Evolutionary conservation across 2,329 filamentous ascomycete genomes (phyloP), one percentile per base, ranked within the genome.

Genomic region (Graphilbum sp.): DNA sequence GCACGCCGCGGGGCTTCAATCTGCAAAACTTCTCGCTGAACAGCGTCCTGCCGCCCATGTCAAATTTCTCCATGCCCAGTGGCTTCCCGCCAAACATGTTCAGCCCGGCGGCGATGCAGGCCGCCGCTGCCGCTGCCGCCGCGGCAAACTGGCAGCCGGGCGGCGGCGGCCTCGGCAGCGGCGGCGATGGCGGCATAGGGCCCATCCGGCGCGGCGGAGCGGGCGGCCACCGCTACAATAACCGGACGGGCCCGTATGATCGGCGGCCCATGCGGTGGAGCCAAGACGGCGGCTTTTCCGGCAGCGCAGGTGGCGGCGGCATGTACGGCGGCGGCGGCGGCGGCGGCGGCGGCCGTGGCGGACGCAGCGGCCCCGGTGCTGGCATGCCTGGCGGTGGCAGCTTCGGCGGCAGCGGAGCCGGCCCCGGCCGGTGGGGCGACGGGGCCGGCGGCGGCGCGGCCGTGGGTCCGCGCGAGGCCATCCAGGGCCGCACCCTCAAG

Each of bases 1-100:
- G 88, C 34, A 95, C 88, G 6, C 88, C 88, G 27, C 79, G 88
- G 24, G 87, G 87, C 1, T 96, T 96, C 64, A 93, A 85, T 51
- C 64, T 96, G 21, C 70, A 81, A 40, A 82, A 78, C 50, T 79
- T 82, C 53, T 59, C 67, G 32, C 64, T 76, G 59, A 69, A 67
- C 43, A 62, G 60, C 41, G 71, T 72, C 52, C 65, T 77, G 53
- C 60, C 66, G 16, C 70, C 41, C 0, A 78, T 53, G 68, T 75
- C 38, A 59, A 67, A 32, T 75, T 85, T 52, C 62, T 62, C 59
- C 37, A 49, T 55, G 41, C 62, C 58, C 47, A 60, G 51, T 45
- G 45, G 59, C 0, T 43, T 44, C 13, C 7, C n/a, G 7, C 13
- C 16, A 32, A 48, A 41, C 34, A 69, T 78, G 57, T 72, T 79